Evolutionary conservation across 139 green algal species (phyloP).

Genomic region (Zygnema cylindricum): DNA sequence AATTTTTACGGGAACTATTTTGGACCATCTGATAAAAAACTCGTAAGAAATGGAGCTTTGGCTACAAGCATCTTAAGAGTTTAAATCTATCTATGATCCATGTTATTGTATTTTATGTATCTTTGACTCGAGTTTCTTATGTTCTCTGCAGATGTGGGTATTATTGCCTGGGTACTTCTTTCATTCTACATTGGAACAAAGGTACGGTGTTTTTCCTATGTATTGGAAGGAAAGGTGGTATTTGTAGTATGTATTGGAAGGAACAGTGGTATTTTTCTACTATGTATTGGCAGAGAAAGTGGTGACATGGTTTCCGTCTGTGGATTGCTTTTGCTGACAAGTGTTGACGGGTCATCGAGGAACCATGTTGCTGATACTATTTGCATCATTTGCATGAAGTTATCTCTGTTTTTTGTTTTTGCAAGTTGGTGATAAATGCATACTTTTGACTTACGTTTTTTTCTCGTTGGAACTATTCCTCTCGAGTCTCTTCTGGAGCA

Average conservation of each 20-base stretch:
- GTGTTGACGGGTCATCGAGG: neutral
- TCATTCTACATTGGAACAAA: constrained; percentile 34
- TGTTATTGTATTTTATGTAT: neutral
- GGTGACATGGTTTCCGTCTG: neutral
- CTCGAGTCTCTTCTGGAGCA: neutral
- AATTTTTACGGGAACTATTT: no score
- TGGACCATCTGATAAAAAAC: neutral
- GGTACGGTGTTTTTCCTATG: constrained; percentile 1
- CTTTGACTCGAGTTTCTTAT: neutral
- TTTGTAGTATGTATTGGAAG: constrained; percentile 2
- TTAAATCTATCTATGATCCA: neutral
- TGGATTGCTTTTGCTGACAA: neutral
- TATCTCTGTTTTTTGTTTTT: no score
- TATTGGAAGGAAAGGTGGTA: neutral
- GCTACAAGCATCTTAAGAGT: neutral
- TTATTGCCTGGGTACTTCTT: constrained; percentile 16
- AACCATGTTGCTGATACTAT: no score
- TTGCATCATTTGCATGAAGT: neutral
- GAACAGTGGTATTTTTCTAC: neutral
- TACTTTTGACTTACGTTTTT: neutral
- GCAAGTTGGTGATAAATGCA: neutral
- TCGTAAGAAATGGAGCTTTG: neutral
- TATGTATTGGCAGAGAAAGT: neutral
- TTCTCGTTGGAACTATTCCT: neutral
- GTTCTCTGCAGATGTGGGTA: neutral